Conservation (phyloP, 2,329 filamentous ascomycete species). For the Claviceps pazoutovae region DNA sequence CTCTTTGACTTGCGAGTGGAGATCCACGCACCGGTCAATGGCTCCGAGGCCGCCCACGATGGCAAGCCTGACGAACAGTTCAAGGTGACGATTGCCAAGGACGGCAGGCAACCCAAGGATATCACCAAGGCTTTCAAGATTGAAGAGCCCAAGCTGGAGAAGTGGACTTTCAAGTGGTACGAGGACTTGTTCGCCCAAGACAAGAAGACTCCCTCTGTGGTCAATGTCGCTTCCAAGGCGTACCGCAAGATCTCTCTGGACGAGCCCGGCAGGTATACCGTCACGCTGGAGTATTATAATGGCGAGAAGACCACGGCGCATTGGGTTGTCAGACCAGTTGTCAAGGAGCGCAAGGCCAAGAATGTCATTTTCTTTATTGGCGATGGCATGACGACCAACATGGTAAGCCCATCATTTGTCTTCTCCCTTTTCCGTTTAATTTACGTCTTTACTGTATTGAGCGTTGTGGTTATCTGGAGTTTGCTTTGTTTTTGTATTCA, state of each 20-base stretch:
- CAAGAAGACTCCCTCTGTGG: slow-evolving; percentile 51
- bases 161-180: slow-evolving; percentile 74
- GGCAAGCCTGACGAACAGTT: slow-evolving; percentile 61
- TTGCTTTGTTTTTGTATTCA: not conserved
- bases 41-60: slow-evolving; percentile 59
- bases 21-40: slow-evolving; percentile 68
- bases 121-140: slow-evolving; percentile 56
- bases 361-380: slow-evolving; percentile 80
- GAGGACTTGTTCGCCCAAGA: slow-evolving; percentile 73
- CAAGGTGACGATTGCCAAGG: slow-evolving; percentile 59
- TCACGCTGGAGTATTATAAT: slow-evolving; percentile 62
- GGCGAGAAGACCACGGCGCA: slow-evolving; percentile 56
- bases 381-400: slow-evolving; percentile 59
- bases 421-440: not conserved
- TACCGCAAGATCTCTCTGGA: slow-evolving; percentile 64
- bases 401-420: slow-evolving; percentile 25
- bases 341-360: slow-evolving; percentile 60
- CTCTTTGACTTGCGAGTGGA: slow-evolving; percentile 75
- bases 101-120: slow-evolving; percentile 36
- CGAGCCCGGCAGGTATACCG: slow-evolving; percentile 67
- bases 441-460: not conserved
- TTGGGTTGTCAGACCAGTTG: slow-evolving; percentile 63
- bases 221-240: slow-evolving; percentile 68
- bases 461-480: not conserved
- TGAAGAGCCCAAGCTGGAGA: slow-evolving; percentile 58